Evolutionary conservation across 208 protist species (phyloP), one percentile per base, ranked within the genome.

Genomic region (Crithidia mellificae): DNA sequence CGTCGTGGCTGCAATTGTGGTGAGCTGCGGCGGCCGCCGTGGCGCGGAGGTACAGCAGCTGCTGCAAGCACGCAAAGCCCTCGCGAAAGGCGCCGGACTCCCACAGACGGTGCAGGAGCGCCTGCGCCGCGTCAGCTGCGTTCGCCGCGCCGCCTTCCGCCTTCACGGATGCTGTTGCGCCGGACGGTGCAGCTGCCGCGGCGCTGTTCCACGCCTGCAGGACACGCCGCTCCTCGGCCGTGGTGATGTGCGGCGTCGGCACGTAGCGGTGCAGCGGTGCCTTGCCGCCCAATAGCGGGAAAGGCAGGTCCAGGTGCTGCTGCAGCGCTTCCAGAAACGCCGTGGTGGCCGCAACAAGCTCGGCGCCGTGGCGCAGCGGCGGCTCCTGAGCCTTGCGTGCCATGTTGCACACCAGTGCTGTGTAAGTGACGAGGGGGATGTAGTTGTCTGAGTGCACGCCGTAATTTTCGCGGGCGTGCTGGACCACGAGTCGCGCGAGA

Each of bases 271-370:
- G 61, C 25, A 91, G 80, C 38, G 80, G 63, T 2, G 68, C 70
- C 25, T 66, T 76, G 44, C 72, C 77, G 1, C 74, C 74, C 9
- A 85, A 36, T 19, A 95, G 70, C 12, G 80, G 74, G 70, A 90
- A 95, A 15, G 87, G 87, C 12, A 96, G 70, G 30, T 84, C 77
- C 46, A 96, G 68, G 66, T 93, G 85, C 36, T 78, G 75, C 54
- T 77, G 76, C 29, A 96, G 64, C 25, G 77, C 67, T 8, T 84
- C 72, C 6, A 93, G 67, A 56, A 96, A 90, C 17, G 67, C 58
- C 34, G 79, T 74, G 12, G 77, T 53, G 9, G 76, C 62, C 25
- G 68, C 20, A 22, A 81, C 43, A 12, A 72, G n/a, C 22, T 41
- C 54, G 49, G 68, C 20, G 0, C 46, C 50, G 41, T 77, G 63